phyloP scores from a whole-genome alignment of 352 stramenopile genomes.

The Pythium graminicola region DNA sequence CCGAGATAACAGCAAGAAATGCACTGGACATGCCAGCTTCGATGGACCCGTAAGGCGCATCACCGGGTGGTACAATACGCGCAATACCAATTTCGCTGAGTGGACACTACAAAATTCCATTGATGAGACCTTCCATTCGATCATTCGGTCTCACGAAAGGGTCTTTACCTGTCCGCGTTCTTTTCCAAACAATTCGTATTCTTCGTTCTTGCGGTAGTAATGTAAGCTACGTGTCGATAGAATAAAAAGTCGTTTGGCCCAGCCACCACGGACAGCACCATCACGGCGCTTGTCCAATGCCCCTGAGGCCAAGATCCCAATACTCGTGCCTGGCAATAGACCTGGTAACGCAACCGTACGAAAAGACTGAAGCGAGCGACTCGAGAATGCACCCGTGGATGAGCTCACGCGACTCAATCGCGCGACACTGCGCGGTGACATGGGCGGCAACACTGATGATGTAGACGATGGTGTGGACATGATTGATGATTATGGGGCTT shows the following conservation, averaged over 20 bases:
- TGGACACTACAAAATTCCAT: background rate
- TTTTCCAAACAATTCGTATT: slow-evolving; percentile 78
- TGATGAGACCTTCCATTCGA: background rate
- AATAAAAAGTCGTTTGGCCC: slow-evolving; percentile 77
- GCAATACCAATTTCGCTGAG: slow-evolving; percentile 70
- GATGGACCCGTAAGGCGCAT: slow-evolving; percentile 65
- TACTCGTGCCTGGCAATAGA: slow-evolving; percentile 59
- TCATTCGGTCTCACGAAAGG: background rate
- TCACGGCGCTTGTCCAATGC: slow-evolving; percentile 78
- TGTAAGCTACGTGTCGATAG: slow-evolving; percentile 73
- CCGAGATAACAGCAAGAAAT: slow-evolving; percentile 75
- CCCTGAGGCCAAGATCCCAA: slow-evolving; percentile 71
- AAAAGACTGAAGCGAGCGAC: slow-evolving; percentile 55
- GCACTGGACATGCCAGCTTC: slow-evolving; percentile 49
- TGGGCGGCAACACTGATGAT: slow-evolving; percentile 22
- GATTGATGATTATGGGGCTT: background rate
- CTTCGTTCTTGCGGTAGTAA: slow-evolving; percentile 81
- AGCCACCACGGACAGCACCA: slow-evolving; percentile 72
- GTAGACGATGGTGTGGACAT: slow-evolving; percentile 24
- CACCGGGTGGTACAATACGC: slow-evolving; percentile 65
- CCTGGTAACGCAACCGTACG: slow-evolving; percentile 67
- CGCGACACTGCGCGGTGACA: slow-evolving; percentile 23
- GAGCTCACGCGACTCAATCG: slow-evolving; percentile 60
- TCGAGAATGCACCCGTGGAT: slow-evolving; percentile 39
- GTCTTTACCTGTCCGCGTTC: slow-evolving; percentile 55